phyloP scores from a whole-genome alignment of 371 early-diverging fungal species.

The Chytridiales sp. region DNA sequence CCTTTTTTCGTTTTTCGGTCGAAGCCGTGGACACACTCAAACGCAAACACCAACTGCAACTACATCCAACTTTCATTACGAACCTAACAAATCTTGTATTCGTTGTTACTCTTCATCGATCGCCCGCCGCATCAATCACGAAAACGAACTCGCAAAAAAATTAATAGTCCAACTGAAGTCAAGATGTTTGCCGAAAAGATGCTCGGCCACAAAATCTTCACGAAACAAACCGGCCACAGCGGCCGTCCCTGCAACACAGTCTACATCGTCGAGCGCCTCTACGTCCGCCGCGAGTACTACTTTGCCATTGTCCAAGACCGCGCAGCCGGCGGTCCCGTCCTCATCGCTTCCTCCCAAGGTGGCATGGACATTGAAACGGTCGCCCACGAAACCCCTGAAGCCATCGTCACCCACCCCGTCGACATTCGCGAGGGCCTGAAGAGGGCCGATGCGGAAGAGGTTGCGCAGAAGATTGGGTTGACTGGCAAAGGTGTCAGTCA shows the following conservation, averaged over 20 bases:
- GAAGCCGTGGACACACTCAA: too few relatives aligned
- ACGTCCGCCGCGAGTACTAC: constrained; percentile 95
- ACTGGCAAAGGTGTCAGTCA: constrained; percentile 70
- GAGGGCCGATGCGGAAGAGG: constrained; percentile 36
- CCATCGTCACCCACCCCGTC: constrained; percentile 81
- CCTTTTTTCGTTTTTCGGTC: too few relatives aligned
- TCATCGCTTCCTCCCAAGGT: constrained; percentile 95
- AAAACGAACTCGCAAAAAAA: too few relatives aligned
- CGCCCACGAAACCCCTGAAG: constrained; percentile 91
- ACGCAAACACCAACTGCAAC: too few relatives aligned
- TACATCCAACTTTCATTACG: background rate
- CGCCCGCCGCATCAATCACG: too few relatives aligned
- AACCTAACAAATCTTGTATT: background rate
- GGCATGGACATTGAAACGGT: constrained; percentile 98
- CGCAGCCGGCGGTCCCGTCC: constrained; percentile 85
- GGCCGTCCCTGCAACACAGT: constrained; percentile 95
- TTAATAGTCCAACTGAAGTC: constrained; percentile 77
- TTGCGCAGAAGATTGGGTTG: constrained; percentile 81
- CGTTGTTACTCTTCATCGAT: too few relatives aligned
- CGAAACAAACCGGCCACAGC: constrained; percentile 96
- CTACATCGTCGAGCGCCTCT: constrained; percentile 93
- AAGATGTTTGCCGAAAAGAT: constrained; percentile 88
- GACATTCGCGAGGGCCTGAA: constrained; percentile 66
- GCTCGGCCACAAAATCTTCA: constrained; percentile 94
- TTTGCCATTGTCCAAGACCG: constrained; percentile 98